Evolutionary conservation across 2,329 filamentous ascomycete species (phyloP).

Genomic region (Hortaea werneckii): DNA sequence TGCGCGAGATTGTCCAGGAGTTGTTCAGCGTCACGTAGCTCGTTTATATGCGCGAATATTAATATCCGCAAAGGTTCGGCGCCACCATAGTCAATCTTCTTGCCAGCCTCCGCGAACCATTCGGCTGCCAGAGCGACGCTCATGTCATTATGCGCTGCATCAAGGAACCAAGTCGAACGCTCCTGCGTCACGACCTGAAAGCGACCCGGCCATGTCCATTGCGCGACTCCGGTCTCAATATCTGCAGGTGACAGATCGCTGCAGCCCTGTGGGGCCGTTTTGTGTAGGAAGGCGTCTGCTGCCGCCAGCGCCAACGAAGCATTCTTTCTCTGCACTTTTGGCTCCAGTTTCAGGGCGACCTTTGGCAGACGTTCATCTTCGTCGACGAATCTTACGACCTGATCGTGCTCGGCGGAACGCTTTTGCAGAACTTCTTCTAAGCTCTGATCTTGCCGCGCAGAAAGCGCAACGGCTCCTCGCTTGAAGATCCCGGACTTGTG

Average conservation of each 20-base stretch:
- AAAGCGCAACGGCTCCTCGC: conserved; percentile 48
- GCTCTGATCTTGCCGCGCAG: conserved; percentile 28
- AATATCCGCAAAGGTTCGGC: conserved; percentile 4
- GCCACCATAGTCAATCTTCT: background rate
- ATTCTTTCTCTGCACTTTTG: conserved; percentile 52
- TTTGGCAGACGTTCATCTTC: conserved; percentile 38
- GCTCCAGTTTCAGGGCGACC: conserved; percentile 46
- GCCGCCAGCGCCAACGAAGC: conserved; percentile 47
- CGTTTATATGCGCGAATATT: conserved; percentile 20
- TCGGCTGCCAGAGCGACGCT: conserved; percentile 28
- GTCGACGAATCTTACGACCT: conserved; percentile 37
- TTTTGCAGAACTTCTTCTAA: conserved; percentile 38
- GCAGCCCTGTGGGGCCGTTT: background rate
- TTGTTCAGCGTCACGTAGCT: conserved; percentile 11
- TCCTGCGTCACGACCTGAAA: conserved; percentile 12
- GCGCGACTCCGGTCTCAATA: conserved; percentile 8
- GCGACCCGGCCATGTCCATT: conserved; percentile 16
- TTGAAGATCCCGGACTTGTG: conserved; percentile 86
- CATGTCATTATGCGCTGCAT: conserved; percentile 35
- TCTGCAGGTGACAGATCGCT: conserved; percentile 7
- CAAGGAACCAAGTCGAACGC: conserved; percentile 29
- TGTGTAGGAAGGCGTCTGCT: conserved; percentile 10
- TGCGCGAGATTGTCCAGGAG: conserved; percentile 10
- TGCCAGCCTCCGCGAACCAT: conserved; percentile 26
- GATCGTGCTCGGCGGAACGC: conserved; percentile 40